Conservation (phyloP, 1,284 basidiomycete genomes). For the Ganoderma multipileum region DNA sequence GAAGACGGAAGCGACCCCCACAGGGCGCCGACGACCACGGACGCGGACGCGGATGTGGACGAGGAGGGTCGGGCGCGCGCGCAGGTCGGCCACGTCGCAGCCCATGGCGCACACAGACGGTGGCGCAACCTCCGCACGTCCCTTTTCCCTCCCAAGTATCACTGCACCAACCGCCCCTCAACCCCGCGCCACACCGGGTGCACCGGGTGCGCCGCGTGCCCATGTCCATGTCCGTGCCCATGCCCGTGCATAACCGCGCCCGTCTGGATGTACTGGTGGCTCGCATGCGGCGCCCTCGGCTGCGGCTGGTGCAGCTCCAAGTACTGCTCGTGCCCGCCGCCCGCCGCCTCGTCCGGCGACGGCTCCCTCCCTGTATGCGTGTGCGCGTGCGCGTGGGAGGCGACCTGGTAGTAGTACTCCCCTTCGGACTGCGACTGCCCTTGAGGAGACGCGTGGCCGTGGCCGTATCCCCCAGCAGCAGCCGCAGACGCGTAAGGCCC, state of each 20-base stretch:
- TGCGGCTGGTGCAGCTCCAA: slow-evolving; percentile 30
- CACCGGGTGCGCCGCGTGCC: slow-evolving; percentile 1
- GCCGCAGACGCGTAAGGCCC: slow-evolving; percentile 8
- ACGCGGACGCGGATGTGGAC: too few relatives aligned
- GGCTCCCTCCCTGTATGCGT: slow-evolving; percentile 18
- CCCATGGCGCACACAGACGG: too few relatives aligned
- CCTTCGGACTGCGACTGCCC: background rate
- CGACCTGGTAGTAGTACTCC: slow-evolving; percentile 18
- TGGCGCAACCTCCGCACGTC: background rate
- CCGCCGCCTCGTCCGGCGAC: slow-evolving; percentile 20
- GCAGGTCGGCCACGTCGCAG: background rate
- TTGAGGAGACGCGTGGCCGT: slow-evolving; percentile 2
- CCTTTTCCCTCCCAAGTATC: background rate
- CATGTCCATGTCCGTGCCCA: slow-evolving; percentile 6
- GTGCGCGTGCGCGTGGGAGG: slow-evolving; percentile 2
- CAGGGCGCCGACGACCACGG: too few relatives aligned
- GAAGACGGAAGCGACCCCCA: too few relatives aligned
- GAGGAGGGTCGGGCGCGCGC: too few relatives aligned
- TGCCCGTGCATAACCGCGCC: slow-evolving; percentile 12
- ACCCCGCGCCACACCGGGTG: slow-evolving; percentile 23
- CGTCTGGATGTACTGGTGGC: slow-evolving; percentile 24
- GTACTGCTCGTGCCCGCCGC: slow-evolving; percentile 17
- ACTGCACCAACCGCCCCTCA: slow-evolving; percentile 30
- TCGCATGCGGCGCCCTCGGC: slow-evolving; percentile 6
- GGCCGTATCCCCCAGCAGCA: background rate